A percentile compares a stretch with the other conserved stretches of the same genome.
Conservation (phyloP, 768 basidiomycete species). For the Suillus fuscotomentosus region DNA sequence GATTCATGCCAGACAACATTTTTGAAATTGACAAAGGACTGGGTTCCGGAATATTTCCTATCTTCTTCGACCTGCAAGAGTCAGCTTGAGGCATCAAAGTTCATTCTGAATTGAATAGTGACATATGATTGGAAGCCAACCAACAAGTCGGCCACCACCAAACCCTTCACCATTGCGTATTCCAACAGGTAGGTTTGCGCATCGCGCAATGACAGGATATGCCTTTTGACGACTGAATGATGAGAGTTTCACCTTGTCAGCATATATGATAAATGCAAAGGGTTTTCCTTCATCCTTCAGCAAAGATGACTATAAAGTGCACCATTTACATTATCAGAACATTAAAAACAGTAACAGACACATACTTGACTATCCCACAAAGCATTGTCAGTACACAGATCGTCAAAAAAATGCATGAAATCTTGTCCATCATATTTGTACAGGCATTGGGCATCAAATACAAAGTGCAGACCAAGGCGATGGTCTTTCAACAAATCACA, state of each 20-base stretch:
- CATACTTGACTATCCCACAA: slow-evolving; percentile 39
- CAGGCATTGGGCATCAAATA: slow-evolving; percentile 30
- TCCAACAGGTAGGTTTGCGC: slow-evolving; percentile 29
- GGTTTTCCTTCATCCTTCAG: slow-evolving; percentile 19
- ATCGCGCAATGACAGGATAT: slow-evolving; percentile 34
- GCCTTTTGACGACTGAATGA: slow-evolving; percentile 38
- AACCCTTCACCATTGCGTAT: slow-evolving; percentile 33
- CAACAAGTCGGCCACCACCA: slow-evolving; percentile 35
- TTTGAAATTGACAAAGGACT: slow-evolving; percentile 10
- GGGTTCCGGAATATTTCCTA: slow-evolving; percentile 3
- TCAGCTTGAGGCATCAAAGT: too few species aligned
- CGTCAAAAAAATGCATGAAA: slow-evolving; percentile 30
- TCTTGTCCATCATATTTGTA: slow-evolving; percentile 27
- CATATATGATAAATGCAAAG: slow-evolving; percentile 35
- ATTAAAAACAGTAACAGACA: neutral
- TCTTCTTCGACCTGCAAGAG: slow-evolving; percentile 6
- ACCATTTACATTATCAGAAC: neutral
- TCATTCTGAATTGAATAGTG: too few species aligned
- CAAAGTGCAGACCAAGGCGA: slow-evolving; percentile 19
- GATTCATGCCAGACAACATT: slow-evolving; percentile 11
- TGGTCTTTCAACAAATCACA: slow-evolving; percentile 28
- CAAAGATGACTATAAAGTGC: neutral
- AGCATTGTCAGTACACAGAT: slow-evolving; percentile 36
- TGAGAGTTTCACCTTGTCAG: slow-evolving; percentile 40
- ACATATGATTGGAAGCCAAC: slow-evolving; percentile 25